Base-by-base conservation (phyloP, 2,329 filamentous ascomycete genomes). In the Aspergillus jensenii region DNA sequence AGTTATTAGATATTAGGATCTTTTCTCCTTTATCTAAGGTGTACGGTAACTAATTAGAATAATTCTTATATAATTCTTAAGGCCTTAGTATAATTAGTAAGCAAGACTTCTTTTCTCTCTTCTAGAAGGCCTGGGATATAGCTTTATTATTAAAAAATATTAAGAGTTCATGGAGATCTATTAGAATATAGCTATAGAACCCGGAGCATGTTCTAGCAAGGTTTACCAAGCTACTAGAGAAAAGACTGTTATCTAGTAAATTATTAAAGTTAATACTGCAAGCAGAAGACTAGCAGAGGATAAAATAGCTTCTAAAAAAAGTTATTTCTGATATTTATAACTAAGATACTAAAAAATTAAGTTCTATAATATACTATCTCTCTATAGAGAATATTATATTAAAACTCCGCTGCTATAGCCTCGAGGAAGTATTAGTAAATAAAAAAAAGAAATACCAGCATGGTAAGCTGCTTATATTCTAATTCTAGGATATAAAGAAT, bases 1-100 rank as follows among this genome's bases (percentile, higher is more conserved):
- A 60, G 43, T 21, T 37, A 4, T 54, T 59, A 23, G 17, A 62
- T 53, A 17, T 58, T 39, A 41, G 50, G 5, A 59, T 59, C 48
- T 56, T 59, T 33, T 8, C 31, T 4, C 45, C 54, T 14, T 21
- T 59, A 2, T 49, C 44, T 3, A 47, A 3, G n/a, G 39, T n/a
- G 1, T 60, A 60, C 40, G 52, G 33, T 6, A 19, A 47, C 1
- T 4, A 48, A 17, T 54, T 60, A 21, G 41, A 55, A 25, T 4
- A 1, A 21, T 58, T 58, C 49, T 23, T 55, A 14, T 3, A 52
- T 55, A 12, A 37, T 8, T 2, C 31, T 11, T 35, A 35, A 11
- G 3, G 2, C 9, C 6, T 14, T 35, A 35, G 6, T 14, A 11
- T 35, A 35, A 35, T 9, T 14, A 35, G 1, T 14, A 35, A 35